phyloP scores from a whole-genome alignment of 768 basidiomycete species.

The Mycena leptocephala region DNA sequence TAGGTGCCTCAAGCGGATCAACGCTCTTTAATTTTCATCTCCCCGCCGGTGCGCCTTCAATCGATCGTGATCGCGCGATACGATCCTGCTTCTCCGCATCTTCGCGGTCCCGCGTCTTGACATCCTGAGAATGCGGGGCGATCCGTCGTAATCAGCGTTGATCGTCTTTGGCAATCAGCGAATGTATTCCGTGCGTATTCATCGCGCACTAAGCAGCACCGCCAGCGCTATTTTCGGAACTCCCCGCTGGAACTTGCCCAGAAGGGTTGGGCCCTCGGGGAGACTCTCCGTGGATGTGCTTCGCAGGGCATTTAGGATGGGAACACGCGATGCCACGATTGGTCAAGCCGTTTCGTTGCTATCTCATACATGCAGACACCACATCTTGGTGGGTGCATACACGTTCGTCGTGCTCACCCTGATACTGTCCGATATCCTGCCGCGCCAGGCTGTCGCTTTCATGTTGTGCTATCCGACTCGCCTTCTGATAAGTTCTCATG shows the following conservation, averaged over 20 bases:
- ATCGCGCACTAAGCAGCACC: not conserved
- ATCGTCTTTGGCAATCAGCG: not conserved
- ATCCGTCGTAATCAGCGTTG: not conserved
- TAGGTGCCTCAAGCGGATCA: not conserved
- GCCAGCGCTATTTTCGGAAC: not conserved
- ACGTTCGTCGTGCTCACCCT: conserved; percentile 6
- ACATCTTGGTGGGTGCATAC: not conserved
- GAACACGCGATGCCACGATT: not conserved
- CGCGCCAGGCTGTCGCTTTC: not conserved
- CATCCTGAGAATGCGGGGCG: not conserved
- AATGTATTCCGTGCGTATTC: no score
- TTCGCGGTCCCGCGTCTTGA: conserved; percentile 1
- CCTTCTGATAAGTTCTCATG: not conserved
- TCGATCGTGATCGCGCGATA: conserved; percentile 21
- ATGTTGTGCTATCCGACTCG: not conserved
- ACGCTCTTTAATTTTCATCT: not conserved
- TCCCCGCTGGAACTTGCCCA: not conserved
- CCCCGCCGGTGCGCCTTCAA: not conserved
- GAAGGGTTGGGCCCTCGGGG: not conserved
- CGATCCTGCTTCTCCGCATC: conserved; percentile 9
- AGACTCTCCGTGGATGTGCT: not conserved
- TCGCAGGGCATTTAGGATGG: not conserved
- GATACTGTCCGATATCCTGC: not conserved
- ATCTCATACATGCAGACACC: not conserved
- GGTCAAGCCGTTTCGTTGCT: not conserved